Conservation (phyloP, 1,284 basidiomycete species). For the Cerioporus squamosus region DNA sequence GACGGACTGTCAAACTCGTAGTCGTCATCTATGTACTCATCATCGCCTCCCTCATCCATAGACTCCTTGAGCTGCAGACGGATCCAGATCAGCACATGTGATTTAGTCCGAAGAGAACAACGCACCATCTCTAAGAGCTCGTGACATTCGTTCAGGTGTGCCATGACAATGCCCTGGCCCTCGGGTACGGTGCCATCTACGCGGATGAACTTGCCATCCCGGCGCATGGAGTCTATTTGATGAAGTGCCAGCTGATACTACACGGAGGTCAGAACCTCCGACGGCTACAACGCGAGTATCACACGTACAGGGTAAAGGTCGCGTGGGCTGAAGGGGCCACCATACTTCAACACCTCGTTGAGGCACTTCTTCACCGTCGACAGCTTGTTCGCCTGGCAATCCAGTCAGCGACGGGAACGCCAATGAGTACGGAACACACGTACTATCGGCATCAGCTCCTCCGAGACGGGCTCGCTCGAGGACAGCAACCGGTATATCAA, state of each 20-base stretch:
- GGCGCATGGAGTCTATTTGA: conserved; percentile 93
- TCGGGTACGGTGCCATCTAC: conserved; percentile 87
- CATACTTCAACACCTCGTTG: conserved; percentile 97
- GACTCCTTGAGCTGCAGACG: conserved; percentile 70
- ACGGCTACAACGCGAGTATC: background rate
- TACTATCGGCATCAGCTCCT: conserved; percentile 96
- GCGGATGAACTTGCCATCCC: conserved; percentile 92
- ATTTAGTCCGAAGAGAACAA: conserved; percentile 6
- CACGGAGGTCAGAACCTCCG: background rate
- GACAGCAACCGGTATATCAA: conserved; percentile 94
- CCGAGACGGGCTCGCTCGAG: conserved; percentile 98
- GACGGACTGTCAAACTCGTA: conserved; percentile 29
- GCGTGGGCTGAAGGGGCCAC: conserved; percentile 92
- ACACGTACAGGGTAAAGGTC: conserved; percentile 90
- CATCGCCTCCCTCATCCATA: conserved; percentile 71
- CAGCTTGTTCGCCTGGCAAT: conserved; percentile 83
- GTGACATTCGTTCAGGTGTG: conserved; percentile 95
- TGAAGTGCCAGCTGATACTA: conserved; percentile 95
- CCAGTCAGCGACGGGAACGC: background rate
- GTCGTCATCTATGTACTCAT: conserved; percentile 49
- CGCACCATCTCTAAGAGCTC: conserved; percentile 91
- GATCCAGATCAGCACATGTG: background rate
- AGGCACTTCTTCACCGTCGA: conserved; percentile 96
- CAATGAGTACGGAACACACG: background rate
- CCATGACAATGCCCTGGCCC: conserved; percentile 96